These are phyloP conservation scores for Aspergillus nidulans DNA, from an alignment of 495 filamentous ascomycete genomes.

Conservation along the genomic window DNA sequence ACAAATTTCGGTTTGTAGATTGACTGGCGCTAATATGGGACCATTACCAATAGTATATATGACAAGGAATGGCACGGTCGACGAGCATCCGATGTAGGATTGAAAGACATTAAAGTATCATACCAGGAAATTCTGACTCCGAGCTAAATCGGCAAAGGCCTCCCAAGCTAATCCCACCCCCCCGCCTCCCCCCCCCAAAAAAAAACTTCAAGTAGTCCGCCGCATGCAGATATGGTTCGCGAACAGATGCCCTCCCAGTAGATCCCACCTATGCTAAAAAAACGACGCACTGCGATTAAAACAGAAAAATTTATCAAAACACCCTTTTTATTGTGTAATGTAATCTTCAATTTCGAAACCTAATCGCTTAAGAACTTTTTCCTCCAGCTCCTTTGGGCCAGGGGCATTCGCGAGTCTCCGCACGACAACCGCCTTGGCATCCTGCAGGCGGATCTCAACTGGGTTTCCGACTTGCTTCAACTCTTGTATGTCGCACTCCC, in stretches of 20 bases:
- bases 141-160: neutral
- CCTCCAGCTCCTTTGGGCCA: constrained; percentile 47
- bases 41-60: no score
- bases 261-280: constrained; percentile 7
- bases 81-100: no score
- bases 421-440: constrained; percentile 55
- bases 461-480: constrained; percentile 36
- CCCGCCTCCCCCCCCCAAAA: neutral
- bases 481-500: constrained; percentile 44
- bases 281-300: neutral
- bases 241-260: constrained; percentile 1
- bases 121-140: no score
- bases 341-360: constrained; percentile 83
- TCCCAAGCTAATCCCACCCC: no score
- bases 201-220: neutral
- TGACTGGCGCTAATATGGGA: no score
- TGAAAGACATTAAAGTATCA: no score
- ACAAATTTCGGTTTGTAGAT: no score
- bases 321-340: constrained; percentile 43
- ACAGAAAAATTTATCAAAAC: neutral
- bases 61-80: no score
- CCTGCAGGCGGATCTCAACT: constrained; percentile 50
- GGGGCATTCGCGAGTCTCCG: constrained; percentile 37
- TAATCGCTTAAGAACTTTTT: constrained; percentile 63
- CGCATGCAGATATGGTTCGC: neutral